Evolutionary conservation across 768 basidiomycete species (phyloP).

Genomic region (Boletus coccyginus): DNA sequence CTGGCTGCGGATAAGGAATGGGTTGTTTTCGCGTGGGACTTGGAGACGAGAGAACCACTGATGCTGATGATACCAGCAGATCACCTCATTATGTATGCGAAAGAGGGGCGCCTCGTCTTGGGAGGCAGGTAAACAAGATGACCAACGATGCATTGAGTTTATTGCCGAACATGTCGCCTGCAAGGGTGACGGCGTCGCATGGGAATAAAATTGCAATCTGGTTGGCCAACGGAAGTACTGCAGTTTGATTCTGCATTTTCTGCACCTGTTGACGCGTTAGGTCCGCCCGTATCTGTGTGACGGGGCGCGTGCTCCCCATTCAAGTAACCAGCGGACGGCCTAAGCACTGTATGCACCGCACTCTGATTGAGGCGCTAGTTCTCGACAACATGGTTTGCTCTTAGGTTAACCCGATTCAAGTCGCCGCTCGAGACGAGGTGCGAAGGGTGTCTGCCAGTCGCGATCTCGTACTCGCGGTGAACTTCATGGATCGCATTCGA

Average conservation of each 20-base stretch:
- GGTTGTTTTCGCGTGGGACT: conserved; percentile 29
- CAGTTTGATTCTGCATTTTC: conserved; percentile 28
- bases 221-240: conserved; percentile 28
- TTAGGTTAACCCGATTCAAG: too few species aligned
- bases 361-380: background rate
- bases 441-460: too few species aligned
- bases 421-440: too few species aligned
- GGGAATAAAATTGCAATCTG: conserved; percentile 26
- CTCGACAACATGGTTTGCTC: too few species aligned
- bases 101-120: conserved; percentile 12
- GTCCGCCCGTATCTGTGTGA: background rate
- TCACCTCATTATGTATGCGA: conserved; percentile 7
- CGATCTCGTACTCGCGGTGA: too few species aligned
- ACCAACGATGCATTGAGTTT: conserved; percentile 15
- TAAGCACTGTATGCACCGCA: background rate
- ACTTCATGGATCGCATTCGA: too few species aligned
- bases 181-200: conserved; percentile 20
- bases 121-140: conserved; percentile 22
- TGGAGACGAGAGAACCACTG: conserved; percentile 20
- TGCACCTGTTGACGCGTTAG: background rate
- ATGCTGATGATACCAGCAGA: conserved; percentile 19
- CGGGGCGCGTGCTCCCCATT: too few species aligned
- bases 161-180: conserved; percentile 30
- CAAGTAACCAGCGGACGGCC: too few species aligned
- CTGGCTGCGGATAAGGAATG: conserved; percentile 22